Conservation (phyloP, 179 eudicot species). For the Beta corolliflora region DNA sequence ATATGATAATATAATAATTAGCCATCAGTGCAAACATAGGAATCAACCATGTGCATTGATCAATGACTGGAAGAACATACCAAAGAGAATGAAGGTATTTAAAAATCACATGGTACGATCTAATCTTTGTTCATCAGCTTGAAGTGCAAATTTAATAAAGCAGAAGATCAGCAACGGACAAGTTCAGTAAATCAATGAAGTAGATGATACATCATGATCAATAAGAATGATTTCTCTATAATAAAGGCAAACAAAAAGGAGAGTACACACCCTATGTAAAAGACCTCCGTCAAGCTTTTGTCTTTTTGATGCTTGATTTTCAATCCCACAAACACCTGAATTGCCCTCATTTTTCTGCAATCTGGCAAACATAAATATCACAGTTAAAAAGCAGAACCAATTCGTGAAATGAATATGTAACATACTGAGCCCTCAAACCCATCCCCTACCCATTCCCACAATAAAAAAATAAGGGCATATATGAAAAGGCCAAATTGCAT, state of each 20-base stretch:
- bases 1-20: not conserved
- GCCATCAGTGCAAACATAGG: not conserved
- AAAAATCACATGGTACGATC: not conserved
- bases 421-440: not conserved
- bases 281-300: conserved; percentile 96
- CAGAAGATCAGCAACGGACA: not conserved
- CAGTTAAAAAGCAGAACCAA: not conserved
- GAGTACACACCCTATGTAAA: conserved; percentile 56
- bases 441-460: not conserved
- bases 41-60: not conserved
- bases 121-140: not conserved
- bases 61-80: not conserved
- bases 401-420: not conserved
- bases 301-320: conserved; percentile 90
- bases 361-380: conserved; percentile 24
- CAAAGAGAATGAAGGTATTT: not conserved
- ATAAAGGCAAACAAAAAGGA: conserved; percentile 8
- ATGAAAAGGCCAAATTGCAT: not conserved
- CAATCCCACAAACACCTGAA: conserved; percentile 42
- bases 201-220: not conserved
- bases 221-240: not conserved
- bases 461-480: not conserved
- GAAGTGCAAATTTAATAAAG: not conserved
- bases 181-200: not conserved
- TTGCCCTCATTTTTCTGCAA: conserved; percentile 37